These are phyloP conservation scores for Psophocarpus tetragonolobus DNA, from an alignment of 306 rosid genomes.

Conservation along the genomic window DNA sequence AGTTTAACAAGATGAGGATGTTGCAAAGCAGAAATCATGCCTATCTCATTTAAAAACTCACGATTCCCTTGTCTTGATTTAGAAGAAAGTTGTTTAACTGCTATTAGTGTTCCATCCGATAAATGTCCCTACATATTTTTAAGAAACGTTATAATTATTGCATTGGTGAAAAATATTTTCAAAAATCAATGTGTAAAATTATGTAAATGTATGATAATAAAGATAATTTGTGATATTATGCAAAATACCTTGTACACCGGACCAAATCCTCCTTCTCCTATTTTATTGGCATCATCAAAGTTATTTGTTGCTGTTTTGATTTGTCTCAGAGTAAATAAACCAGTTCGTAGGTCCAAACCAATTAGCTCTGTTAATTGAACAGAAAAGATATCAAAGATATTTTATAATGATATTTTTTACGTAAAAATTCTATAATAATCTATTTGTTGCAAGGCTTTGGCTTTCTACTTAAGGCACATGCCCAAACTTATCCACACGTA, in stretches of 20 bases:
- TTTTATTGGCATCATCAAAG: conserved; percentile 56
- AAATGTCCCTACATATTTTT: conserved; percentile 49
- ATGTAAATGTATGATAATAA: not conserved
- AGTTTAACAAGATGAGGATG: conserved; percentile 63
- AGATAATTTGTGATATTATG: not conserved
- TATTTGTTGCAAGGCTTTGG: not conserved
- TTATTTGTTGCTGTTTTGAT: conserved; percentile 61
- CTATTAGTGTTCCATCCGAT: conserved; percentile 51
- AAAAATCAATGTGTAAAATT: not conserved
- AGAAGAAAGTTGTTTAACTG: conserved; percentile 61
- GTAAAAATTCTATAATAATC: not conserved
- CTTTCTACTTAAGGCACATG: not conserved
- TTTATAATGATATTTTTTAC: not conserved
- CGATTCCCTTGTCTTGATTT: conserved; percentile 68
- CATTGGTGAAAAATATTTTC: not conserved
- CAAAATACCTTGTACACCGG: conserved; percentile 59
- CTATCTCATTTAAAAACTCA: conserved; percentile 64
- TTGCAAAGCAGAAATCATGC: conserved; percentile 64
- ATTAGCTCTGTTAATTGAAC: conserved; percentile 44
- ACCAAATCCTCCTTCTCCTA: conserved; percentile 84
- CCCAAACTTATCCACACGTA: not conserved
- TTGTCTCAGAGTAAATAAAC: conserved; percentile 50
- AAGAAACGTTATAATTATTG: not conserved
- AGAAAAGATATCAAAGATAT: conserved; percentile 19
- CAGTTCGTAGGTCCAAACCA: conserved; percentile 46